A percentile compares a stretch with the other conserved stretches of the same genome.
These are phyloP conservation scores for Mucor ambiguus DNA, from an alignment of 371 early-diverging fungal species.

Conservation along the genomic window DNA sequence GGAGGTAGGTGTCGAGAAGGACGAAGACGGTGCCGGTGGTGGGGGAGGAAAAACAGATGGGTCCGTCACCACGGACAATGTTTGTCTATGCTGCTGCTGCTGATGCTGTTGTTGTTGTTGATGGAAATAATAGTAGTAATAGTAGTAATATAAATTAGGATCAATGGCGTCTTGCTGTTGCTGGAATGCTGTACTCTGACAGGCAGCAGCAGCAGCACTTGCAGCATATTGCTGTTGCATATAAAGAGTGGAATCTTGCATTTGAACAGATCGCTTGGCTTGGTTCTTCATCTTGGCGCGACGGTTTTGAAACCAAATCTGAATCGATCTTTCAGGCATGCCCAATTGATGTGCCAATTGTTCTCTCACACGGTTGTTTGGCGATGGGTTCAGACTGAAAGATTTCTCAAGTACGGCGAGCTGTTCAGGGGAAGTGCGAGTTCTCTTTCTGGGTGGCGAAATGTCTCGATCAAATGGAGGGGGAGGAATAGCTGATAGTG, in stretches of 20 bases:
- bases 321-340: slow-evolving; percentile 90
- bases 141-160: slow-evolving; percentile 49
- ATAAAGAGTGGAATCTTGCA: slow-evolving; percentile 39
- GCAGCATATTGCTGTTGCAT: slow-evolving; percentile 56
- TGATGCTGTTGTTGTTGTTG: slow-evolving; percentile 42
- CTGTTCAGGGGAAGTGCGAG: slow-evolving; percentile 75
- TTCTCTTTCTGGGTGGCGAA: slow-evolving; percentile 59
- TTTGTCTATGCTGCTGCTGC: slow-evolving; percentile 23
- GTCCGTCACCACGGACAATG: slow-evolving; percentile 7
- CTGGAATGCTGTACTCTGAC: slow-evolving; percentile 42
- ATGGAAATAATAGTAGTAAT: slow-evolving; percentile 52
- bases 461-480: slow-evolving; percentile 18
- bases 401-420: slow-evolving; percentile 73
- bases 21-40: slow-evolving; percentile 22
- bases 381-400: slow-evolving; percentile 72
- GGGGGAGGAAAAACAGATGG: slow-evolving; percentile 26
- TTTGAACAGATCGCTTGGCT: slow-evolving; percentile 46
- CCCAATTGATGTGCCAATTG: slow-evolving; percentile 82
- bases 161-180: slow-evolving; percentile 40
- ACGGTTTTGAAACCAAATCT: slow-evolving; percentile 99
- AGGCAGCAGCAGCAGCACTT: slow-evolving; percentile 47
- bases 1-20: slow-evolving; percentile 3
- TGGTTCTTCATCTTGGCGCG: slow-evolving; percentile 89
- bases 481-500: slow-evolving; percentile 10
- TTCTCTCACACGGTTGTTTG: slow-evolving; percentile 81